Evolutionary conservation across 176 grass and related monocot genomes (phyloP).

Genomic region (Pontederia paniculata): DNA sequence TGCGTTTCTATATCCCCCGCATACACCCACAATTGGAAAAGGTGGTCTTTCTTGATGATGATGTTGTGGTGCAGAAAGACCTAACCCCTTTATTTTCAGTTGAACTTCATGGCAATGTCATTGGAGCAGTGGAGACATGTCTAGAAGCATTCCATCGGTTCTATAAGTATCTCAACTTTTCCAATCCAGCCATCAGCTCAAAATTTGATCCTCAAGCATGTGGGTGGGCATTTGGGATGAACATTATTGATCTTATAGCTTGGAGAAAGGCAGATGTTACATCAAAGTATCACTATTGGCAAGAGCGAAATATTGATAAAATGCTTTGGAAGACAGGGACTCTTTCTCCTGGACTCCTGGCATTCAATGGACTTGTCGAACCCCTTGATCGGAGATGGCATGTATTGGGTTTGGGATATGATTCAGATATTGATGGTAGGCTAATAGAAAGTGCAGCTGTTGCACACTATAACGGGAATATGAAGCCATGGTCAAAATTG

Average conservation of each 20-base stretch:
- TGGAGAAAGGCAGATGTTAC: conserved; percentile 84
- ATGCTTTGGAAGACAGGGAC: conserved; percentile 79
- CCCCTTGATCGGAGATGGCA: conserved; percentile 97
- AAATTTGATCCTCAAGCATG: conserved; percentile 91
- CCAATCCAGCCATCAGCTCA: conserved; percentile 55
- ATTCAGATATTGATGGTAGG: conserved; percentile 81
- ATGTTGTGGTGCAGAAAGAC: conserved; percentile 98
- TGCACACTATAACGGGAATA: conserved; percentile 87
- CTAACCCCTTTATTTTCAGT: conserved; percentile 83
- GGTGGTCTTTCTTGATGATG: conserved; percentile 93
- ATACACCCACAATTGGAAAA: conserved; percentile 91
- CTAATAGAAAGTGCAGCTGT: conserved; percentile 96
- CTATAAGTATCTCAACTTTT: conserved; percentile 97
- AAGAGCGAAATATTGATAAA: conserved; percentile 69
- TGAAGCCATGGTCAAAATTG: conserved; percentile 96
- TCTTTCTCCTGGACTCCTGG: conserved; percentile 72
- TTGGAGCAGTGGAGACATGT: conserved; percentile 97
- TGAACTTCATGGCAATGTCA: conserved; percentile 89
- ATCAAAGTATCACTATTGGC: conserved; percentile 82
- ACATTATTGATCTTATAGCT: conserved; percentile 92
- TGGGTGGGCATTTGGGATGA: conserved; percentile 99
- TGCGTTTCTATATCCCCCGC: conserved; percentile 91
- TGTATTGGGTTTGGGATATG: conserved; percentile 82
- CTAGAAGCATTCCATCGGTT: conserved; percentile 95
- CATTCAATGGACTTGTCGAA: conserved; percentile 89